phyloP scores from a whole-genome alignment of 768 basidiomycete genomes.

The Lactarius pseudohatsudake region DNA sequence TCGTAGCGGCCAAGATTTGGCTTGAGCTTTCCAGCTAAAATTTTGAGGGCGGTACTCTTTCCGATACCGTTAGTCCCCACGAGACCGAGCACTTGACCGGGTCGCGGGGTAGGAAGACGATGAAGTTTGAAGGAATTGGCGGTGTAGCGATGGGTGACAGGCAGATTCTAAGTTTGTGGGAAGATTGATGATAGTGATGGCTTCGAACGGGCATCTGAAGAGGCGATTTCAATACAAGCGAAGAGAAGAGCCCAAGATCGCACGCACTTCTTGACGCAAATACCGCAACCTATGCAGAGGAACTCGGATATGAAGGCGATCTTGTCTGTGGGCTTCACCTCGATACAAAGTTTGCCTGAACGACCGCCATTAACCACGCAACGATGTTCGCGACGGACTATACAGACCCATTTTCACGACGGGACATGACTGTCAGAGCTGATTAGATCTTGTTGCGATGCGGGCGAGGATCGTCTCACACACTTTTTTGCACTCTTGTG shows the following conservation, averaged over 20 bases:
- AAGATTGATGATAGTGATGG: slow-evolving; percentile 97
- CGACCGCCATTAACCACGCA: slow-evolving; percentile 14
- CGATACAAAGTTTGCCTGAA: slow-evolving; percentile 94
- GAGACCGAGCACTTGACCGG: slow-evolving; percentile 97
- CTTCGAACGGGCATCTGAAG: slow-evolving; percentile 94
- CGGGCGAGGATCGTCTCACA: slow-evolving; percentile 25
- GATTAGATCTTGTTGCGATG: slow-evolving; percentile 22
- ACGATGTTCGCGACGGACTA: slow-evolving; percentile 1
- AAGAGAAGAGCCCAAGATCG: not conserved
- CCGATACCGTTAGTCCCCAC: slow-evolving; percentile 99
- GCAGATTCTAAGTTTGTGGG: slow-evolving; percentile 95
- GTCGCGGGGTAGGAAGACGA: slow-evolving; percentile 93
- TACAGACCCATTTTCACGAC: slow-evolving; percentile 93
- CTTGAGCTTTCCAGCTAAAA: slow-evolving; percentile 95
- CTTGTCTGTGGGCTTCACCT: slow-evolving; percentile 94
- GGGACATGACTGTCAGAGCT: slow-evolving; percentile 72
- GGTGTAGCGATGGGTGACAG: slow-evolving; percentile 96
- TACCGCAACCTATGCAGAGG: slow-evolving; percentile 99
- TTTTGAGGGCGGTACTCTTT: slow-evolving; percentile 96
- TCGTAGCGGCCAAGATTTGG: slow-evolving; percentile 98
- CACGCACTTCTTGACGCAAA: slow-evolving; percentile 97
- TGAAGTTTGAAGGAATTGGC: slow-evolving; percentile 99
- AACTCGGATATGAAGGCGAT: slow-evolving; percentile 99
- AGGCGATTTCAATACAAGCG: not conserved
- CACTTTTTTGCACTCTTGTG: slow-evolving; percentile 98